Evolutionary conservation across 305 asterid species (phyloP).

Genomic region (Fraxinus greggii): DNA sequence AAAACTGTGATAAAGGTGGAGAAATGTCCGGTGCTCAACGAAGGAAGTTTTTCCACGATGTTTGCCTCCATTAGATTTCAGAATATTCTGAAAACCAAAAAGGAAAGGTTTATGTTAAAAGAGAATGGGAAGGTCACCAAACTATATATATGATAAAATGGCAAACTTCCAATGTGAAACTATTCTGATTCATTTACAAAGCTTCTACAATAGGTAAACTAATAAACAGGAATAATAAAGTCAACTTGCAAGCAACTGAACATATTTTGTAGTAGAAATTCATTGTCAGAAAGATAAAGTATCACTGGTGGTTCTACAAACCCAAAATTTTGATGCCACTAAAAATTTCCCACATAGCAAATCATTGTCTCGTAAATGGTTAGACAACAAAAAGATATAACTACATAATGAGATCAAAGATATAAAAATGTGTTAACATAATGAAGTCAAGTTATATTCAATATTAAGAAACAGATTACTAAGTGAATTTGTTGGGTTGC

Average conservation of each 20-base stretch:
- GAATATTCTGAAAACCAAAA: slow-evolving; percentile 55
- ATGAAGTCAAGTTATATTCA: background rate
- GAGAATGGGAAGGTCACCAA: background rate
- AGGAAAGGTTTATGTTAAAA: background rate
- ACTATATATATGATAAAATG: slow-evolving; percentile 7
- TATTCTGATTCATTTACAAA: slow-evolving; percentile 4
- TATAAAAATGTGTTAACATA: background rate
- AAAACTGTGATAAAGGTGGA: slow-evolving; percentile 98
- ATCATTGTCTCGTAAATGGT: background rate
- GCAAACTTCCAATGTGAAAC: background rate
- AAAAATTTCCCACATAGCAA: slow-evolving; percentile 3
- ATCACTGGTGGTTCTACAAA: background rate
- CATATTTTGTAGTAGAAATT: background rate
- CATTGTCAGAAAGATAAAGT: background rate
- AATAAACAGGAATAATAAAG: background rate
- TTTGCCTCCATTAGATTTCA: slow-evolving; percentile 68
- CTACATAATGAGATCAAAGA: slow-evolving; percentile 13
- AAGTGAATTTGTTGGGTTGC: background rate
- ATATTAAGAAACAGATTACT: background rate
- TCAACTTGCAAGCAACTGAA: slow-evolving; percentile 7
- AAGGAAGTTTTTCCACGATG: slow-evolving; percentile 92
- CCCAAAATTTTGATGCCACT: background rate
- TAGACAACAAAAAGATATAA: background rate
- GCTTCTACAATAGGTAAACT: slow-evolving; percentile 8
- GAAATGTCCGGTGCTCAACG: slow-evolving; percentile 94